phyloP scores from a whole-genome alignment of 1,139 yeast genomes.

The Yamadazyma diospyri region DNA sequence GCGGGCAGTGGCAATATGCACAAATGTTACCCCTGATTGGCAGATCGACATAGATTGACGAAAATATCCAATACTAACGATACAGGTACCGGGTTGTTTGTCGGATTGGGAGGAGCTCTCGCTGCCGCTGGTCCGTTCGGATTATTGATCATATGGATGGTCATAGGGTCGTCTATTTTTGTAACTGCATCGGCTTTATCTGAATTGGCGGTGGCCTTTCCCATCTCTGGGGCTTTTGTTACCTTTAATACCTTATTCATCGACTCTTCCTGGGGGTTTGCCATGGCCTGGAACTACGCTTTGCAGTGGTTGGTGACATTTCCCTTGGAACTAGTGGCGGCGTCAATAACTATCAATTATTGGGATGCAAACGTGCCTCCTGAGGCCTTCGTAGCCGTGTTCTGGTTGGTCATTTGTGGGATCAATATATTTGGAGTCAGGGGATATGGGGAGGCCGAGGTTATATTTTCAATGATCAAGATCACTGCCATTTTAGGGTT shows the following conservation, averaged over 20 bases:
- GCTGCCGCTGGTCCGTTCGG: slow-evolving; percentile 37
- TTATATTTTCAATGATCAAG: slow-evolving; percentile 27
- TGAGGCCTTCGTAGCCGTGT: slow-evolving; percentile 30
- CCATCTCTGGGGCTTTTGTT: slow-evolving; percentile 38
- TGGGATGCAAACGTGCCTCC: slow-evolving; percentile 27
- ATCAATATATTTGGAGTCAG: slow-evolving; percentile 34
- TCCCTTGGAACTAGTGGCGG: slow-evolving; percentile 40
- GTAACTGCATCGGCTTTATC: slow-evolving; percentile 34
- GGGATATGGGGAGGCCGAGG: slow-evolving; percentile 38
- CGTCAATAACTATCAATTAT: slow-evolving; percentile 31
- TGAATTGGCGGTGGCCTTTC: slow-evolving; percentile 39
- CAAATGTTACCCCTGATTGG: too few species aligned
- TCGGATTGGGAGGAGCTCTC: slow-evolving; percentile 32
- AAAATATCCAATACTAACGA: slow-evolving; percentile 7
- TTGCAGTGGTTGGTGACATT: slow-evolving; percentile 37
- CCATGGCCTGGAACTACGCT: slow-evolving; percentile 43
- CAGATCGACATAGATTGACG: too few species aligned
- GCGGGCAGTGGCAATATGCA: too few species aligned
- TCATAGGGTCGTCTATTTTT: slow-evolving; percentile 30
- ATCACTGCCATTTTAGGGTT: slow-evolving; percentile 32
- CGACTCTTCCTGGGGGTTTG: slow-evolving; percentile 37
- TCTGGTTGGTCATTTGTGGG: slow-evolving; percentile 25
- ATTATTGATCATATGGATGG: slow-evolving; percentile 28
- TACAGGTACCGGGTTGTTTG: slow-evolving; percentile 31
- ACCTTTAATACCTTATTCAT: slow-evolving; percentile 36